Percentiles rank a stretch among this genome's conserved stretches.
Evolutionary conservation across 495 filamentous ascomycete species (phyloP).

Genomic region (Alectoria sarmentosa): DNA sequence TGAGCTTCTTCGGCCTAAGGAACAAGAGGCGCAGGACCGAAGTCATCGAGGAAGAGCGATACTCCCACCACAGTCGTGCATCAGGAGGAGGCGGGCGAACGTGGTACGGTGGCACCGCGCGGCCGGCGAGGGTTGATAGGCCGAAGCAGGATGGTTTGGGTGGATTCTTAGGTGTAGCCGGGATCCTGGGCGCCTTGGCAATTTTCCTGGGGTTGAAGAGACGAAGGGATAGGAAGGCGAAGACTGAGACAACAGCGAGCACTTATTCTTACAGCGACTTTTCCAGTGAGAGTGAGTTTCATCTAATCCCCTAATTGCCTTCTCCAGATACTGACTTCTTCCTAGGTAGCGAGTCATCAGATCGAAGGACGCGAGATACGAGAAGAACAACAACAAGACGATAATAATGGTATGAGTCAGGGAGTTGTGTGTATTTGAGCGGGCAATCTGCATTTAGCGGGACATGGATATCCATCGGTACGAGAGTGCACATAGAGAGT

Average conservation of each 20-base stretch:
- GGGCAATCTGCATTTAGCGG: slow-evolving; percentile 25
- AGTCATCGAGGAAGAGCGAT: slow-evolving; percentile 60
- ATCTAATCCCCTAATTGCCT: slow-evolving; percentile 33
- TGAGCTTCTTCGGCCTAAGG: slow-evolving; percentile 61
- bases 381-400: slow-evolving; percentile 35
- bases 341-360: slow-evolving; percentile 45
- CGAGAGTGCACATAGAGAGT: neutral
- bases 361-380: slow-evolving; percentile 42
- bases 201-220: slow-evolving; percentile 72
- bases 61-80: slow-evolving; percentile 46
- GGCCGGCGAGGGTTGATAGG: slow-evolving; percentile 42
- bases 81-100: slow-evolving; percentile 42
- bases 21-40: slow-evolving; percentile 40
- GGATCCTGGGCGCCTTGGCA: slow-evolving; percentile 58
- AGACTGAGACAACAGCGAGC: slow-evolving; percentile 41
- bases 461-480: slow-evolving; percentile 6
- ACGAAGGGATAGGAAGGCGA: slow-evolving; percentile 46
- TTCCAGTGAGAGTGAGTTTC: slow-evolving; percentile 25
- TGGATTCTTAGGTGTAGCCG: slow-evolving; percentile 49
- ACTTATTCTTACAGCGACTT: slow-evolving; percentile 41
- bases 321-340: slow-evolving; percentile 25
- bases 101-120: slow-evolving; percentile 56
- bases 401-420: slow-evolving; percentile 19
- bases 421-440: neutral
- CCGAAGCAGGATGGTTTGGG: slow-evolving; percentile 49